These are phyloP conservation scores for Xylaria sp. DNA, from an alignment of 2,329 filamentous ascomycete species.

Conservation along the genomic window DNA sequence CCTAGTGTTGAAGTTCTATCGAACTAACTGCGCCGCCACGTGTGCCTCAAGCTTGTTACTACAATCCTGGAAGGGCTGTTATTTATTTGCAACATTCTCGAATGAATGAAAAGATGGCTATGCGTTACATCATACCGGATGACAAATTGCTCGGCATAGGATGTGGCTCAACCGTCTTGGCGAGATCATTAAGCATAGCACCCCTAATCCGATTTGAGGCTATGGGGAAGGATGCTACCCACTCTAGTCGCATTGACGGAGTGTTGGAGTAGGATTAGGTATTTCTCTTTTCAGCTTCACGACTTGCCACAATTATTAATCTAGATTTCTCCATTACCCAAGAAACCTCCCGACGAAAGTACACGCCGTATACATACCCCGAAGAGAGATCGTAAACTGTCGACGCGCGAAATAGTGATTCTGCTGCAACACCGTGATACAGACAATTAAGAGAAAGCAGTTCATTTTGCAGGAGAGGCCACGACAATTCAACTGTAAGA, in stretches of 20 bases:
- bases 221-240: constrained; percentile 23
- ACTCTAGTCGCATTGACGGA: constrained; percentile 1
- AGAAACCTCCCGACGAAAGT: constrained; percentile 2
- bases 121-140: not conserved
- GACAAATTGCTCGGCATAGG: constrained; percentile 4
- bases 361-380: not conserved
- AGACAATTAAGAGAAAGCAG: not conserved
- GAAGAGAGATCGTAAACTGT: not conserved
- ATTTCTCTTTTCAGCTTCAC: not conserved
- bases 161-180: not conserved
- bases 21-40: not conserved
- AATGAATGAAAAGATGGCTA: not conserved
- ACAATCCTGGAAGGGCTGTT: not conserved
- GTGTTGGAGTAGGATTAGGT: constrained; percentile 13
- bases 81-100: not conserved
- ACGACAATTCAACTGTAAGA: not conserved
- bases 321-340: not conserved
- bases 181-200: not conserved
- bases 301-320: not conserved
- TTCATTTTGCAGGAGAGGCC: not conserved
- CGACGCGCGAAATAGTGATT: not conserved
- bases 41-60: not conserved
- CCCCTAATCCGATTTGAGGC: constrained; percentile 25
- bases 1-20: constrained; percentile 4
- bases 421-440: not conserved